A percentile compares a stretch with the other conserved stretches of the same genome.
phyloP scores from a whole-genome alignment of 148 eudicot species.

The Beta vulgaris region DNA sequence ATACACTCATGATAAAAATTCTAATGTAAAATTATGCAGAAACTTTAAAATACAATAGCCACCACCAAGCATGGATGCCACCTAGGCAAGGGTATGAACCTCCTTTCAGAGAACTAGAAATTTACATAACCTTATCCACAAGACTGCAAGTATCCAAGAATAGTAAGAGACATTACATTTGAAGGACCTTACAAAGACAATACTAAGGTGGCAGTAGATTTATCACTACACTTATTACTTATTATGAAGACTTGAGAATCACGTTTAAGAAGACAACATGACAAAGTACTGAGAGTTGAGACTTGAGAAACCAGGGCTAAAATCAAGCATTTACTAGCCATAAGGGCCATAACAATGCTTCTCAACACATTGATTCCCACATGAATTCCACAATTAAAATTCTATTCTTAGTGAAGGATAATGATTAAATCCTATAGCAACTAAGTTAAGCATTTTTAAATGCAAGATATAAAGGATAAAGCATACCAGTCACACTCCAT shows the following conservation, averaged over 20 bases:
- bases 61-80: neutral
- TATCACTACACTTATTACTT: neutral
- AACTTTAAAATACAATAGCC: neutral
- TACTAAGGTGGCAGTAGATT: neutral
- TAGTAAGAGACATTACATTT: neutral
- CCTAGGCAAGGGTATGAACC: neutral
- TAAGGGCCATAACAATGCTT: neutral
- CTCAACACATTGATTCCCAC: neutral
- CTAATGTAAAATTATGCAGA: neutral
- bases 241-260: neutral
- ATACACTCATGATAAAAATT: neutral
- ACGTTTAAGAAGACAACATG: neutral
- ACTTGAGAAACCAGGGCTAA: neutral
- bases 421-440: neutral
- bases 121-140: neutral
- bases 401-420: neutral
- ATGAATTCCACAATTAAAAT: neutral
- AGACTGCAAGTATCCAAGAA: neutral
- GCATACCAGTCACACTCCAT: constrained; percentile 99
- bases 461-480: neutral
- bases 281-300: no score
- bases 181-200: neutral
- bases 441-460: neutral
- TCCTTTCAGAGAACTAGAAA: neutral
- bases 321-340: neutral